Evolutionary conservation across 768 basidiomycete genomes (phyloP).

Genomic region (Auricularia cornea): DNA sequence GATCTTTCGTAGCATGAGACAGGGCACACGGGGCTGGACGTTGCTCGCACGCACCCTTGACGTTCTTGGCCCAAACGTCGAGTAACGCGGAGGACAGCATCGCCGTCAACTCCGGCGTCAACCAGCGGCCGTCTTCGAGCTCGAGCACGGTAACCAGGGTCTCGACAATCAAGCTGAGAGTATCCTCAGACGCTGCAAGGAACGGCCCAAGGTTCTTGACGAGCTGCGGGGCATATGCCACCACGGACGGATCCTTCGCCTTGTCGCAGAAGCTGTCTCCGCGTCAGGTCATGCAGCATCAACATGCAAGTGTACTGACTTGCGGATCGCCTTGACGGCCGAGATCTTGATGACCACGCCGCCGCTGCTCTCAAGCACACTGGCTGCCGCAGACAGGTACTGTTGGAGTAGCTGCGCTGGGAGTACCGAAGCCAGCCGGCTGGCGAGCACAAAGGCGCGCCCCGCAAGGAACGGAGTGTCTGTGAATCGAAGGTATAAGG

Average conservation of each 20-base stretch:
- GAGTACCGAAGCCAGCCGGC: slow-evolving; percentile 71
- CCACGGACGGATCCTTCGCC: slow-evolving; percentile 49
- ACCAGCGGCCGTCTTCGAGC: slow-evolving; percentile 65
- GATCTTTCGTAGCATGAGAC: slow-evolving; percentile 46
- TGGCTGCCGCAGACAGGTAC: slow-evolving; percentile 81
- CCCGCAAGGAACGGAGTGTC: slow-evolving; percentile 92
- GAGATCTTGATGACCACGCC: slow-evolving; percentile 88
- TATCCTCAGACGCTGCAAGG: slow-evolving; percentile 74
- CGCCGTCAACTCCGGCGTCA: slow-evolving; percentile 55
- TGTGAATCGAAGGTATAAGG: slow-evolving; percentile 23
- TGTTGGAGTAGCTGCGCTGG: slow-evolving; percentile 67
- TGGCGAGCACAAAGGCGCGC: slow-evolving; percentile 89
- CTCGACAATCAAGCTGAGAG: slow-evolving; percentile 80
- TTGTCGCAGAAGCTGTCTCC: slow-evolving; percentile 60
- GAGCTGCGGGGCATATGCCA: slow-evolving; percentile 62
- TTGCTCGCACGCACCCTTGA: slow-evolving; percentile 51
- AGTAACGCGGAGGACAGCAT: slow-evolving; percentile 60
- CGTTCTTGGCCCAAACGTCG: slow-evolving; percentile 80
- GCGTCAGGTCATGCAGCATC: neutral
- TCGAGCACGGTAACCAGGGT: slow-evolving; percentile 73
- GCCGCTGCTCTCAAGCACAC: slow-evolving; percentile 68
- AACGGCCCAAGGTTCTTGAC: slow-evolving; percentile 79
- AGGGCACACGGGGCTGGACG: neutral
- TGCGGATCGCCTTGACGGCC: slow-evolving; percentile 86
- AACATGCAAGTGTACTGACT: slow-evolving; percentile 42